A percentile compares a stretch with the other conserved stretches of the same genome.
These are phyloP conservation scores for Passalora sequoiae DNA, from an alignment of 2,329 filamentous ascomycete species.

Conservation along the genomic window DNA sequence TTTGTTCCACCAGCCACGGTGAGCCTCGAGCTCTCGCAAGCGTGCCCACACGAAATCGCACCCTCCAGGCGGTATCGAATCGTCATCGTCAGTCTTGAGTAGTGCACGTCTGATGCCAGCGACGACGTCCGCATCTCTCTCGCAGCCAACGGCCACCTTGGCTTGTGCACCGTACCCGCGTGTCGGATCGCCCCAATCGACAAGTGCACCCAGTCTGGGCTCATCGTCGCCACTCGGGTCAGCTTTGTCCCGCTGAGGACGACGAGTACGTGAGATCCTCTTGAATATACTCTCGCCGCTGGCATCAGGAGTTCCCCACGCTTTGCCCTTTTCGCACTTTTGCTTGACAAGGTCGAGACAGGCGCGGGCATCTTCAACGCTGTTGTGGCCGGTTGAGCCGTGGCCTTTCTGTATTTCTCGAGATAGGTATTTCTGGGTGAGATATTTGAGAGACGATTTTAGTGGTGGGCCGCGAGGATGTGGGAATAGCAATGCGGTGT, in stretches of 20 bases:
- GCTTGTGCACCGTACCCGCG: slow-evolving; percentile 56
- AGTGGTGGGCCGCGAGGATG: slow-evolving; percentile 84
- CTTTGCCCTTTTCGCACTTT: slow-evolving; percentile 88
- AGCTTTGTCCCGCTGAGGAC: slow-evolving; percentile 41
- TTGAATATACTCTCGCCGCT: slow-evolving; percentile 86
- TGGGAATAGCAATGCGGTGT: slow-evolving; percentile 84
- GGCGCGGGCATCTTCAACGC: slow-evolving; percentile 83
- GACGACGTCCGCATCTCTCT: slow-evolving; percentile 54
- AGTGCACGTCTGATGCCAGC: slow-evolving; percentile 50
- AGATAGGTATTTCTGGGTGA: slow-evolving; percentile 77
- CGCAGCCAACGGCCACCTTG: slow-evolving; percentile 52
- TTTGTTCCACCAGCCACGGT: slow-evolving; percentile 56
- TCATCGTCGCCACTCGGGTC: slow-evolving; percentile 38
- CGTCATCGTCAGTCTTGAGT: slow-evolving; percentile 40
- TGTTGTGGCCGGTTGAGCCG: slow-evolving; percentile 74
- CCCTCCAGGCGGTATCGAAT: slow-evolving; percentile 46
- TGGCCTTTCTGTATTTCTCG: slow-evolving; percentile 80
- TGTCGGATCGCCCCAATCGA: slow-evolving; percentile 84
- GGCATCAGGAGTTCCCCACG: slow-evolving; percentile 75
- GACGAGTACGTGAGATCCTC: slow-evolving; percentile 53
- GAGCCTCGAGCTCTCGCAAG: slow-evolving; percentile 56
- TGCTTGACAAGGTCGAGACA: slow-evolving; percentile 90
- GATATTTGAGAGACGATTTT: slow-evolving; percentile 85
- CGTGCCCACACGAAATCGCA: slow-evolving; percentile 61
- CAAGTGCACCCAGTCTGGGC: slow-evolving; percentile 62